Conservation (phyloP, 768 basidiomycete species). For the Lepiota brunneoincarnata region DNA sequence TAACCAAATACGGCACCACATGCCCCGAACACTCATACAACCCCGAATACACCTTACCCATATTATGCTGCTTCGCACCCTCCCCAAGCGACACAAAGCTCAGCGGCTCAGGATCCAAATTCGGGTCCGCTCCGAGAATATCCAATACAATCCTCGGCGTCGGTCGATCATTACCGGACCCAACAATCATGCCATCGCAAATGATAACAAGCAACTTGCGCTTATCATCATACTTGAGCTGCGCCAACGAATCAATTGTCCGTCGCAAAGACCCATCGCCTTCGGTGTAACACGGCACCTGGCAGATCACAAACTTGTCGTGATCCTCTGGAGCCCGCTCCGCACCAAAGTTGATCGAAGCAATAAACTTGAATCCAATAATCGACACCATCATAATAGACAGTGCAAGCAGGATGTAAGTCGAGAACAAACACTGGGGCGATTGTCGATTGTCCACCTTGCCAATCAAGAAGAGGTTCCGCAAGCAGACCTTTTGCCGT, state of each 20-base stretch:
- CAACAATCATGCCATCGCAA: constrained; percentile 98
- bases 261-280: constrained; percentile 80
- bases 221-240: constrained; percentile 97
- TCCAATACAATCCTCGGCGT: constrained; percentile 96
- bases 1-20: constrained; percentile 91
- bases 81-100: constrained; percentile 94
- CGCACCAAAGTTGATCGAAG: constrained; percentile 80
- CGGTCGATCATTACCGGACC: constrained; percentile 93
- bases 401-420: constrained; percentile 85
- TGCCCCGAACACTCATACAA: constrained; percentile 93
- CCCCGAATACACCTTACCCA: constrained; percentile 97
- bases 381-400: constrained; percentile 92
- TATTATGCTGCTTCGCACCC: constrained; percentile 94
- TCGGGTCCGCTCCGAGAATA: constrained; percentile 92
- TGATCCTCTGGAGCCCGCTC: constrained; percentile 88
- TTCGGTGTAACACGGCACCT: constrained; percentile 98
- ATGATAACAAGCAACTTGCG: constrained; percentile 91
- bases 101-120: constrained; percentile 90
- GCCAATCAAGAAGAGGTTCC: constrained; percentile 91
- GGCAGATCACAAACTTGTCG: constrained; percentile 97
- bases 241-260: constrained; percentile 93
- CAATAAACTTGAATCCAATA: constrained; percentile 95
- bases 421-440: constrained; percentile 87
- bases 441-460: constrained; percentile 92
- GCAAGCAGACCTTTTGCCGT: constrained; percentile 82